Evolutionary conservation across 164 flowering plant genomes (phyloP), one percentile per base, ranked within the genome.

Genomic region (Echeveria elegans): DNA sequence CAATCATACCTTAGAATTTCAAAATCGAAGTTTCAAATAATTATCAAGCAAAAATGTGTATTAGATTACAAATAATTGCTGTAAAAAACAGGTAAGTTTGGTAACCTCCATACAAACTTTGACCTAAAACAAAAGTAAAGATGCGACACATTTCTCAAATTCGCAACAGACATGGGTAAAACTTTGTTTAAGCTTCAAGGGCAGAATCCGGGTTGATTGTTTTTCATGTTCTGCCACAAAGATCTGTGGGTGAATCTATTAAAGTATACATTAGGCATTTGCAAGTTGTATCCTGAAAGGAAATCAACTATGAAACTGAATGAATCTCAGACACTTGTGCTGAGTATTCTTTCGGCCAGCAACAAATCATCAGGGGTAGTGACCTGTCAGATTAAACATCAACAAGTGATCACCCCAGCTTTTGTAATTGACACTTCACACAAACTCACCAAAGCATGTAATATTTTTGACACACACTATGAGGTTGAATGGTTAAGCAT

Each of bases 361-460:
- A 89, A 74, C 56, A 89, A 56, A 82, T 89, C 96, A 72, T 89
- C 96, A 0, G 96, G 96, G 47, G 96, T 89, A 30, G 93, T 89
- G 36, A 89, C 90, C 96, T 89, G 89, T 75, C 72, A 75, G 12
- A 56, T 28, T 28, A 18, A 56, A 11, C 61, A 28, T 23, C 8
- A 21, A 15, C 0, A 56, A 53, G 60, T 53, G 31, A 26, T 23
- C 60, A 53, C 30, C 15, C 58, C 29, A 10, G 14, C 30, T 23
- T 53, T 53, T 24, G 14, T 23, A 40, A 29, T 40, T 29, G 12
- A 61, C 16, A 29, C 5, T 28, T 23, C 41, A 71, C 64, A 71
- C 23, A 34, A 32, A 11, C 41, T 2, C 11, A 6, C 29, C 41
- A 58, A 66, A 65, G 19, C 45, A 28, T 32, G 24, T 26, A 30